phyloP scores from a whole-genome alignment of 257 asterid species.

The Jacaranda copaia region DNA sequence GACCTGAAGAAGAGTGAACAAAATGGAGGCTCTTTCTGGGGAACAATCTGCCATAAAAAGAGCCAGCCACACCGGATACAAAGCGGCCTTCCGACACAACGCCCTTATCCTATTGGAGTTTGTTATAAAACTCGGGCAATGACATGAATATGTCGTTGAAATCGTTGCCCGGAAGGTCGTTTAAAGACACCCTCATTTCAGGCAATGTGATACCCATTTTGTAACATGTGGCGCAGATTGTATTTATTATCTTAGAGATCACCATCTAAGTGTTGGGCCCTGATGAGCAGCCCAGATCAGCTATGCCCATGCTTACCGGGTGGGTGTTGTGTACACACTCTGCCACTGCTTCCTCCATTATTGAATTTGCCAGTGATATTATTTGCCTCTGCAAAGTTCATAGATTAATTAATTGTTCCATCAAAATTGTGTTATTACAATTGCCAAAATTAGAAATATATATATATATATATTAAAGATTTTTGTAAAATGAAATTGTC shows the following conservation, averaged over 20 bases:
- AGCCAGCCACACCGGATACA: slow-evolving; percentile 55
- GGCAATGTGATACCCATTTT: slow-evolving; percentile 42
- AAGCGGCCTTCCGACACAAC: slow-evolving; percentile 45
- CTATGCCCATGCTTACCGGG: slow-evolving; percentile 60
- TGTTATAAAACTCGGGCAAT: slow-evolving; percentile 57
- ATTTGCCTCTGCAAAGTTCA: slow-evolving; percentile 59
- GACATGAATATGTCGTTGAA: slow-evolving; percentile 60
- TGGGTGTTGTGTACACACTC: slow-evolving; percentile 33
- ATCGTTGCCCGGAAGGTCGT: slow-evolving; percentile 80
- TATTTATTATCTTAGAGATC: slow-evolving; percentile 43
- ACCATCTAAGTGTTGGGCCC: slow-evolving; percentile 67
- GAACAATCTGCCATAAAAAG: slow-evolving; percentile 73
- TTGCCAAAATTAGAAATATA: too few species aligned
- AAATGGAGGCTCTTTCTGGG: slow-evolving; percentile 57
- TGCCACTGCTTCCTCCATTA: slow-evolving; percentile 52
- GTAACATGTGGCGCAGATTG: slow-evolving; percentile 3
- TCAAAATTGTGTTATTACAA: too few species aligned
- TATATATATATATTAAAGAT: too few species aligned
- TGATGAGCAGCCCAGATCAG: slow-evolving; percentile 78
- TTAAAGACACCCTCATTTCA: slow-evolving; percentile 61
- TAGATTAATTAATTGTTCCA: background rate
- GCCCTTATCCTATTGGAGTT: slow-evolving; percentile 40
- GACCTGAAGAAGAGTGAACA: slow-evolving; percentile 72
- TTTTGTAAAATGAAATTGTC: too few species aligned
- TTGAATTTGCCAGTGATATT: slow-evolving; percentile 44